These are phyloP conservation scores for Pyrus pyrifolia DNA, from an alignment of 306 rosid genomes.

Conservation along the genomic window DNA sequence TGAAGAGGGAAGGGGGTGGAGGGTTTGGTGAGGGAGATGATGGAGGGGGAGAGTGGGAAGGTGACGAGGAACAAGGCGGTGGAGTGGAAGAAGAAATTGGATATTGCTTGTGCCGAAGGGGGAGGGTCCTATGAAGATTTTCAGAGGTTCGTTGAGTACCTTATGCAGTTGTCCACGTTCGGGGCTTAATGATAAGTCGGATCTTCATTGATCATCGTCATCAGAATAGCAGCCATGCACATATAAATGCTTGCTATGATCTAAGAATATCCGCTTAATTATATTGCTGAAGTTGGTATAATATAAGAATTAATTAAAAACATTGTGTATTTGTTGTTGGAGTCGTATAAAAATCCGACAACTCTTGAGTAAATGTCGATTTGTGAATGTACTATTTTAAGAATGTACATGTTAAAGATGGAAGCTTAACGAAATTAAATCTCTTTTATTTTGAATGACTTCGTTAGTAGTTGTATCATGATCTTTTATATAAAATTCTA, in stretches of 20 bases:
- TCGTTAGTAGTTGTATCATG: too few relatives aligned
- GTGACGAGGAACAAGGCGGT: not conserved
- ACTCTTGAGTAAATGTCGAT: too few relatives aligned
- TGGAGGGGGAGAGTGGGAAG: conserved; percentile 9
- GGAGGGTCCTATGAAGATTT: not conserved
- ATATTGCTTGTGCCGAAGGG: not conserved
- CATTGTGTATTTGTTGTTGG: not conserved
- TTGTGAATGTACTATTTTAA: not conserved
- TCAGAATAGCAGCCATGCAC: not conserved
- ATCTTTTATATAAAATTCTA: too few relatives aligned
- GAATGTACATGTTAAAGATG: too few relatives aligned
- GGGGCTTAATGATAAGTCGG: not conserved
- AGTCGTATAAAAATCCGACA: not conserved
- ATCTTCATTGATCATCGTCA: not conserved
- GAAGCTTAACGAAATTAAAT: not conserved
- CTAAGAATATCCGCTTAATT: not conserved
- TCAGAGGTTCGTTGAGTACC: not conserved
- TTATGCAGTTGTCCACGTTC: not conserved
- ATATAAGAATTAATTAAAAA: not conserved
- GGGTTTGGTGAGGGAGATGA: conserved; percentile 6
- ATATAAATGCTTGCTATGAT: not conserved
- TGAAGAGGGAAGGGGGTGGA: not conserved
- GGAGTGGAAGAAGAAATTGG: conserved; percentile 20
- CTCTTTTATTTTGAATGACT: too few relatives aligned
- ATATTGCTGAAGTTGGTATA: not conserved